A percentile compares a stretch with the other conserved stretches of the same genome.
Conservation (phyloP, 202 grass and related monocot genomes). For the Bolboschoenoplectus hybrid region DNA sequence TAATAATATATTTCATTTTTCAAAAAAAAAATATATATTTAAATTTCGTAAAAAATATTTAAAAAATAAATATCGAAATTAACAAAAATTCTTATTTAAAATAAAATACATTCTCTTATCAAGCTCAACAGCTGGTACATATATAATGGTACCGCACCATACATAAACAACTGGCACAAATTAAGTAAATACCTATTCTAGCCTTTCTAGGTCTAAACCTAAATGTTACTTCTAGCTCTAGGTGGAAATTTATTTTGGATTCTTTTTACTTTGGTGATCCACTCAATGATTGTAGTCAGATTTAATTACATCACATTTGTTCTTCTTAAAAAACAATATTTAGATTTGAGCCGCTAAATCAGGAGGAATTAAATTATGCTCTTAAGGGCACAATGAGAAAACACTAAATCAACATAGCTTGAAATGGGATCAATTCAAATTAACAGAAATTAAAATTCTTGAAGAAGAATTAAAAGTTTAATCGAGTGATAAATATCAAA, state of each 20-base stretch:
- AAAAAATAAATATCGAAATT: too few species aligned
- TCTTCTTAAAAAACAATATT: not conserved
- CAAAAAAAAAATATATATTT: too few species aligned
- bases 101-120: not conserved
- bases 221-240: constrained; percentile 3
- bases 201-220: not conserved
- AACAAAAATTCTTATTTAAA: too few species aligned
- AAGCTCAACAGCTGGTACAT: not conserved
- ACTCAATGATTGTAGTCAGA: not conserved
- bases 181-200: constrained; percentile 21
- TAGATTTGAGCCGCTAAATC: constrained; percentile 19
- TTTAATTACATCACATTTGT: not conserved
- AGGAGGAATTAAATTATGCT: not conserved
- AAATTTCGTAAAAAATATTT: too few species aligned
- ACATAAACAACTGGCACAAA: not conserved
- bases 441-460: not conserved
- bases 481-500: not conserved
- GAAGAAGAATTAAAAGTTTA: too few species aligned
- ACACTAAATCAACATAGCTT: not conserved
- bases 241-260: constrained; percentile 1
- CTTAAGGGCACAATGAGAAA: not conserved
- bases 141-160: not conserved
- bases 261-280: not conserved
- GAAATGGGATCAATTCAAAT: not conserved
- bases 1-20: too few species aligned